Evolutionary conservation across 1,284 basidiomycete species (phyloP), one percentile per base, ranked within the genome.

Genomic region (Pascua guehoae): DNA sequence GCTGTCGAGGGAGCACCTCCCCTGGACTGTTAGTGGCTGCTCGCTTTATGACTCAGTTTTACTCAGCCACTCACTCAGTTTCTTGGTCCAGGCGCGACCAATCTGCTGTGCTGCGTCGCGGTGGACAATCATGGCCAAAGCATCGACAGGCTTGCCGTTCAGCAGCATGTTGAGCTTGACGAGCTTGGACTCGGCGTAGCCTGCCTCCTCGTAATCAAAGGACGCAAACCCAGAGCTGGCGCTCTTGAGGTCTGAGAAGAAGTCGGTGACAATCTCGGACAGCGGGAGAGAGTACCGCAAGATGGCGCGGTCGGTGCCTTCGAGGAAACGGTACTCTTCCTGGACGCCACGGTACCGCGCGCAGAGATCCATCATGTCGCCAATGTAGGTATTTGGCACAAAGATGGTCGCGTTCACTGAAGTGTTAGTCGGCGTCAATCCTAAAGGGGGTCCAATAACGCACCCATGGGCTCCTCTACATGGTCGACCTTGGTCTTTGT

Each of bases 191-290:
- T 79, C 74, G 68, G 84, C 82, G 75, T 95, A 96, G 1, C 90
- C 92, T 5, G 86, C 90, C 74, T 93, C 88, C 72, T 96, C 92
- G 66, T 96, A 97, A 69, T 95, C 91, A 69, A 95, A 93, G 68
- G 88, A 91, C 10, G 91, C 91, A 72, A 92, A 95, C 18, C 91
- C 91, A 4, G 90, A 93, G 68, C 89, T 92, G 47, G 69, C 62
- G 60, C 74, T 87, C 78, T 97, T 97, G 55, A 97, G 81, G 66
- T 88, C 86, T 67, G 93, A 89, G 72, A 94, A 96, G 75, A 97
- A 97, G 74, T 91, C 86, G 2, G 89, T 91, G 8, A 97, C 91
- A 56, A 97, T 89, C 75, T 94, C 91, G 0, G 73, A 60, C 60
- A 97, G 79, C 10, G 93, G 93, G n/a, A 97, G 74, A 8, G 80